A percentile compares a stretch with the other conserved stretches of the same genome.
phyloP scores from a whole-genome alignment of 495 filamentous ascomycete species.

The Trichoderma gamsii region DNA sequence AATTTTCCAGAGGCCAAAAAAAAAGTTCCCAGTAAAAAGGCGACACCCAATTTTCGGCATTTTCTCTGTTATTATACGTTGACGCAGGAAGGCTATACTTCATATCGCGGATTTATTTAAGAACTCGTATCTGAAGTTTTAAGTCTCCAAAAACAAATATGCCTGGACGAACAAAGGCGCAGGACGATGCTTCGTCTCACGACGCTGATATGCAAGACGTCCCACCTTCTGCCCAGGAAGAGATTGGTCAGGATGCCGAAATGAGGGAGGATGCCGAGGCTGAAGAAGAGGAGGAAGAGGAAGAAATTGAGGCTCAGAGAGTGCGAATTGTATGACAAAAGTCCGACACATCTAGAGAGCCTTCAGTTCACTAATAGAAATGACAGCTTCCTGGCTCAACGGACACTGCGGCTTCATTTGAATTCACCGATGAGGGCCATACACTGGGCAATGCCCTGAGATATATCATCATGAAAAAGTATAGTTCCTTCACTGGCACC shows the following conservation, averaged over 20 bases:
- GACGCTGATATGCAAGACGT: constrained; percentile 52
- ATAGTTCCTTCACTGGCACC: constrained; percentile 22
- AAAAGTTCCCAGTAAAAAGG: neutral
- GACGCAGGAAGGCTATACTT: neutral
- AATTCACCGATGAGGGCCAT: constrained; percentile 88
- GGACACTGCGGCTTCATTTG: constrained; percentile 65
- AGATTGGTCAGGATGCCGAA: constrained; percentile 29
- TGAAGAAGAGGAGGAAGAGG: constrained; percentile 30
- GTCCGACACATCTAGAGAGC: constrained; percentile 27
- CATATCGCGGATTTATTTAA: neutral
- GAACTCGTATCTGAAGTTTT: neutral
- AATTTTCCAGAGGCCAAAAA: constrained; percentile 15
- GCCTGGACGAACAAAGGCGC: constrained; percentile 29
- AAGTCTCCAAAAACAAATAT: constrained; percentile 19
- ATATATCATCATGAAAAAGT: constrained; percentile 99
- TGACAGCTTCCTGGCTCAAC: constrained; percentile 63
- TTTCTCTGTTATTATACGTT: neutral
- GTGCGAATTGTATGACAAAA: constrained; percentile 49
- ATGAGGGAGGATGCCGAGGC: constrained; percentile 37
- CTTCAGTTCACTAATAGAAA: constrained; percentile 17
- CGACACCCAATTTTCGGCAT: too few relatives aligned
- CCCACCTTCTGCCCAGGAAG: constrained; percentile 35
- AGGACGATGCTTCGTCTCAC: constrained; percentile 18
- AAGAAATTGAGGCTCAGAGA: constrained; percentile 45
- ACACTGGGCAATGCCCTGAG: constrained; percentile 91